Conservation (phyloP, 305 asterid genomes). For the Caryopteris hybrid region DNA sequence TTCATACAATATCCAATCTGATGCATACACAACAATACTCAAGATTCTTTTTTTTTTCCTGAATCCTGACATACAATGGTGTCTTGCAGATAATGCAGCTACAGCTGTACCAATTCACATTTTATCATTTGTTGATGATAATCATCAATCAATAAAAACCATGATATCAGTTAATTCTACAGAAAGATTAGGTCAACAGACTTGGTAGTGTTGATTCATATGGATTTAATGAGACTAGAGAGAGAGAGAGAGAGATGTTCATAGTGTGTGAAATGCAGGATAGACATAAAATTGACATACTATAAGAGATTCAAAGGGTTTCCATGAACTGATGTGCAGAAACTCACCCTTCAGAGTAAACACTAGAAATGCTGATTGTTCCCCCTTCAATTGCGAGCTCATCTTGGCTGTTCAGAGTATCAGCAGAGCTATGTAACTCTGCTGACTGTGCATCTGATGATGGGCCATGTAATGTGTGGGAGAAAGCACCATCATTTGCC, state of each 20-base stretch:
- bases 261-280: neutral
- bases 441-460: constrained; percentile 50
- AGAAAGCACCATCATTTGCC: constrained; percentile 44
- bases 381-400: constrained; percentile 81
- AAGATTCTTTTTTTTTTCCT: no score
- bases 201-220: neutral
- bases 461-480: constrained; percentile 44
- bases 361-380: constrained; percentile 79
- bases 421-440: constrained; percentile 38
- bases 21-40: no score
- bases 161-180: neutral
- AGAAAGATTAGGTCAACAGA: neutral
- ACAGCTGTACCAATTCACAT: neutral
- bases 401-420: constrained; percentile 42
- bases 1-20: no score
- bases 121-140: neutral
- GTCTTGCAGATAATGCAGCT: no score
- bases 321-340: neutral
- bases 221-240: neutral
- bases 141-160: neutral
- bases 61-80: no score
- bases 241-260: neutral
- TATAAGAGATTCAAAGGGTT: neutral
- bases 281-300: neutral
- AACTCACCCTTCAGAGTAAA: constrained; percentile 80